Evolutionary conservation across 2,329 filamentous ascomycete genomes (phyloP).

Genomic region (Ascochyta fabae): DNA sequence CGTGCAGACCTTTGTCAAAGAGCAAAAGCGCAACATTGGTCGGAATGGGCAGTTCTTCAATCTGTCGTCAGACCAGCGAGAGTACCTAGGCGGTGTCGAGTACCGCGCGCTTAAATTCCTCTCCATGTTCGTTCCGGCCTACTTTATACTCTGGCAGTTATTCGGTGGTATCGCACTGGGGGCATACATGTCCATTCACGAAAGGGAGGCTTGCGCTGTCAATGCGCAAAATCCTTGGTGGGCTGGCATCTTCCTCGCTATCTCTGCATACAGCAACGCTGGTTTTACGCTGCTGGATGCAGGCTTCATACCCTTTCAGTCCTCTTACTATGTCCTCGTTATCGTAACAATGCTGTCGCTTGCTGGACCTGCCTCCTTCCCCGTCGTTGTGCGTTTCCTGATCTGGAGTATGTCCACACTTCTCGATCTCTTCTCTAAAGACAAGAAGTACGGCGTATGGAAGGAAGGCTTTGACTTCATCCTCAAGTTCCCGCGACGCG

Average conservation of each 20-base stretch:
- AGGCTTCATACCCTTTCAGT: conserved; percentile 30
- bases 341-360: conserved; percentile 29
- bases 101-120: conserved; percentile 32
- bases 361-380: conserved; percentile 27
- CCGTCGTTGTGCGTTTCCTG: conserved; percentile 26
- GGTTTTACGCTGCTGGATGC: conserved; percentile 30
- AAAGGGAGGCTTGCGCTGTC: conserved; percentile 26
- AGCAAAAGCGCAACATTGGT: conserved; percentile 32
- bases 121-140: conserved; percentile 24
- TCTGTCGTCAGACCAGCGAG: conserved; percentile 28
- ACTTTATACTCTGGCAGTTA: conserved; percentile 30
- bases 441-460: conserved; percentile 31
- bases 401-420: conserved; percentile 29
- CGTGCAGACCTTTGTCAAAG: conserved; percentile 29
- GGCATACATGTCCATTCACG: conserved; percentile 28
- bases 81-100: conserved; percentile 30
- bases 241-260: conserved; percentile 23
- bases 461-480: conserved; percentile 32
- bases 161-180: conserved; percentile 30
- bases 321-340: conserved; percentile 26
- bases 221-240: conserved; percentile 30
- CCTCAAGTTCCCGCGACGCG: conserved; percentile 25
- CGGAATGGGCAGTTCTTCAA: conserved; percentile 30
- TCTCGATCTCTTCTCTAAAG: conserved; percentile 24
- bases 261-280: conserved; percentile 29